phyloP scores from a whole-genome alignment of 2,329 filamentous ascomycete genomes.

The Parascedosporium putredinis region DNA sequence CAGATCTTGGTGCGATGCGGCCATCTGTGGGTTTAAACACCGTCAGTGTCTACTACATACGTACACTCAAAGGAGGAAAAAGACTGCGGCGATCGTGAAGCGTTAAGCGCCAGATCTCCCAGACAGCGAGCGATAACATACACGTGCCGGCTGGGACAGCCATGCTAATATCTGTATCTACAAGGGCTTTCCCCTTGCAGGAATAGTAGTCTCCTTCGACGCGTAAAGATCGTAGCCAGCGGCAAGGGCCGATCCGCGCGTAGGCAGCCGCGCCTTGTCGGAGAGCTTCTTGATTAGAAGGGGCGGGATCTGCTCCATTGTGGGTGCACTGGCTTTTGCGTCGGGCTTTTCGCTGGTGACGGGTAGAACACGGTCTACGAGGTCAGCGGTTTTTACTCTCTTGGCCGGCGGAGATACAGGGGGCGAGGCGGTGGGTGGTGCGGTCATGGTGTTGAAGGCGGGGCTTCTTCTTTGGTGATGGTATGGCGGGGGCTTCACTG shows the following conservation, averaged over 20 bases:
- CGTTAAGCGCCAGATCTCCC: too few species aligned
- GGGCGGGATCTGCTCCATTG: conserved; percentile 28
- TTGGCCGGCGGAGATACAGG: conserved; percentile 61
- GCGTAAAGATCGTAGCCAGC: conserved; percentile 93
- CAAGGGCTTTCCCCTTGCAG: conserved; percentile 70
- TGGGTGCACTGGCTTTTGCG: conserved; percentile 15
- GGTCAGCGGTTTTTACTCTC: conserved; percentile 54
- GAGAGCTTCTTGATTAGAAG: conserved; percentile 85
- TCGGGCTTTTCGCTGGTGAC: conserved; percentile 10
- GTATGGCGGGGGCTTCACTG: background rate
- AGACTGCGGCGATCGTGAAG: too few species aligned
- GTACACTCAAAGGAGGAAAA: too few species aligned
- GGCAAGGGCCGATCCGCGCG: conserved; percentile 77
- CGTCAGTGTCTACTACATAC: too few species aligned
- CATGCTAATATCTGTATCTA: conserved; percentile 86
- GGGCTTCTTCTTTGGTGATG: conserved; percentile 1
- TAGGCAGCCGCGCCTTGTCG: conserved; percentile 68
- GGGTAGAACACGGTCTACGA: conserved; percentile 17
- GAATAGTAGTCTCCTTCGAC: conserved; percentile 62
- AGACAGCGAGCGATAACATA: conserved; percentile 33
- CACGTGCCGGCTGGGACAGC: conserved; percentile 84
- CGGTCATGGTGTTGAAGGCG: conserved; percentile 2
- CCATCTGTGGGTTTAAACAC: conserved; percentile 53
- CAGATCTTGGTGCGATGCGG: conserved; percentile 81
- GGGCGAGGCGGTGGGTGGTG: conserved; percentile 5